Evolutionary conservation across 2,329 filamentous ascomycete genomes (phyloP).

Genomic region (Trichoderma semiorbis): DNA sequence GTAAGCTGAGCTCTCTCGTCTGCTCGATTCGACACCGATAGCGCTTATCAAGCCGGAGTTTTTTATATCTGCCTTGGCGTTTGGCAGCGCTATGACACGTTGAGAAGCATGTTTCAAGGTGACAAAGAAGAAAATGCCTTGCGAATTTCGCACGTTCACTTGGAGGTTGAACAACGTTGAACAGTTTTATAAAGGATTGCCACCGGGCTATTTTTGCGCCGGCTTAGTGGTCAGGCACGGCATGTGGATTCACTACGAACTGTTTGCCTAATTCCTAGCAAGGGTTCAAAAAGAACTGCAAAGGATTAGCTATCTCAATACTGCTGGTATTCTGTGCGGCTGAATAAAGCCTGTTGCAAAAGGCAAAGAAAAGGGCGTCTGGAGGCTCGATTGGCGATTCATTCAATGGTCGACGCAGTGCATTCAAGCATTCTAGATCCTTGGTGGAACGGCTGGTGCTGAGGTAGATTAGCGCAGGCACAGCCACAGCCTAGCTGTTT

Average conservation of each 20-base stretch:
- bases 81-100: not conserved
- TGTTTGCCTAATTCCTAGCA: not conserved
- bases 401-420: not conserved
- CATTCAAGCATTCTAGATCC: not conserved
- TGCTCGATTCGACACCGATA: not conserved
- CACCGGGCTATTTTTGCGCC: conserved; percentile 1
- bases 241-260: not conserved
- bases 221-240: not conserved
- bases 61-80: not conserved
- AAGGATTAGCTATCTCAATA: not conserved
- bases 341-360: not conserved
- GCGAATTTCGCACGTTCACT: not conserved
- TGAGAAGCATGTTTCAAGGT: not conserved
- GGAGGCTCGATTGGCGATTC: not conserved
- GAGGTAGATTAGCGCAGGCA: not conserved
- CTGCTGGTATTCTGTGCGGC: not conserved
- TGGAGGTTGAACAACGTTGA: not conserved
- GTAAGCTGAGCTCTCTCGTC: not conserved
- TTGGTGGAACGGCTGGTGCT: not conserved
- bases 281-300: not conserved
- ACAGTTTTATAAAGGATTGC: not conserved
- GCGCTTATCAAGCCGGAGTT: not conserved
- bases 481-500: not conserved
- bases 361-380: not conserved
- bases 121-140: not conserved